Evolutionary conservation across 305 asterid species (phyloP).

Genomic region (Coffea humblotiana): DNA sequence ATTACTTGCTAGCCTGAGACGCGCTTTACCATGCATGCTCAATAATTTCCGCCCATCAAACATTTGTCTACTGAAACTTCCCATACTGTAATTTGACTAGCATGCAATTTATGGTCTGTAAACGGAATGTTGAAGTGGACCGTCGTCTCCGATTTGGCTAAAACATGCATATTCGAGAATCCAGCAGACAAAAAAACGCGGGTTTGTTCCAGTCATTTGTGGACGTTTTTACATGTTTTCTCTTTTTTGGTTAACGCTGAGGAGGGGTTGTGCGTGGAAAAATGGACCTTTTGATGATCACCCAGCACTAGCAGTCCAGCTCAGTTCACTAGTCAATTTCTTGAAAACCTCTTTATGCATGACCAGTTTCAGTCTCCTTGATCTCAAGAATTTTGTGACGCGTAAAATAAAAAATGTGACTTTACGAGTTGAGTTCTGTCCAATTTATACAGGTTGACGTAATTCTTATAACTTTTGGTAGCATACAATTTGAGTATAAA

Average conservation of each 20-base stretch:
- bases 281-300: not conserved
- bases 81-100: not conserved
- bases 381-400: too few relatives aligned
- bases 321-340: not conserved
- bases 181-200: not conserved
- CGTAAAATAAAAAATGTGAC: too few relatives aligned
- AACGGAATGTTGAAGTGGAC: not conserved
- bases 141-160: not conserved
- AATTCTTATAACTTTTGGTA: too few relatives aligned
- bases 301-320: not conserved
- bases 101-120: not conserved
- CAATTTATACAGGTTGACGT: too few relatives aligned
- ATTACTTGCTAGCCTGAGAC: not conserved
- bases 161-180: not conserved
- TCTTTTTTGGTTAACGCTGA: not conserved
- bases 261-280: not conserved
- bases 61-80: not conserved
- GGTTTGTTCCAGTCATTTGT: not conserved
- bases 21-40: too few relatives aligned
- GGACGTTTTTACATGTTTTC: not conserved
- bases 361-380: not conserved
- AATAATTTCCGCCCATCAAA: not conserved
- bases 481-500: too few relatives aligned
- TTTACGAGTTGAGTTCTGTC: too few relatives aligned
- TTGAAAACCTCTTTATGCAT: not conserved